Conservation (phyloP, 116 monocot species). For the Iris pallida region DNA sequence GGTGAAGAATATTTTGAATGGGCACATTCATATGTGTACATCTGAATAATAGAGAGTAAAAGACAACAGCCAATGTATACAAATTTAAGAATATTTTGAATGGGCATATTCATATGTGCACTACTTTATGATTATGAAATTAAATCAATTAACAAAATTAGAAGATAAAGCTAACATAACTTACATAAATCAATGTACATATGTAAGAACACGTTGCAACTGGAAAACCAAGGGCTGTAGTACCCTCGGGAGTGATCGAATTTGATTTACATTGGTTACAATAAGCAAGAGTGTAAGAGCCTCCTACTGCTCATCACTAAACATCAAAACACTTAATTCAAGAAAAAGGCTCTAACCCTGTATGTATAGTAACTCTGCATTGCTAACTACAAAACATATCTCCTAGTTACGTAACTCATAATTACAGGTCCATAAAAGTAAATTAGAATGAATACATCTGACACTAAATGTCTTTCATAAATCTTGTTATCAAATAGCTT, state of each 20-base stretch:
- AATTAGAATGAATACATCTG: too few relatives aligned
- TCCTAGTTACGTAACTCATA: too few relatives aligned
- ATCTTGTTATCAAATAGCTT: neutral
- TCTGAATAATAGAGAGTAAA: too few relatives aligned
- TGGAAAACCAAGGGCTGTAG: constrained; percentile 57
- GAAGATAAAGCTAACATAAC: constrained; percentile 5
- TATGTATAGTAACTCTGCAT: neutral
- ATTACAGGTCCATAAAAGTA: neutral
- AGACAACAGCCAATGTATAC: neutral
- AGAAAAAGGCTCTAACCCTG: neutral
- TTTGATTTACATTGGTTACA: constrained; percentile 89
- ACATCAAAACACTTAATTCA: too few relatives aligned
- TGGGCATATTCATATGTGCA: neutral
- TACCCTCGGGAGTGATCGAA: constrained; percentile 60
- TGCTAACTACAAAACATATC: neutral
- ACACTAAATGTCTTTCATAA: neutral
- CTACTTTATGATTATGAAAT: neutral
- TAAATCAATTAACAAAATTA: neutral
- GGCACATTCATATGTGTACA: too few relatives aligned
- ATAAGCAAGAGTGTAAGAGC: constrained; percentile 92
- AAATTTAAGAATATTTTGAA: neutral
- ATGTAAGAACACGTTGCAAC: constrained; percentile 66
- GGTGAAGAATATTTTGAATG: too few relatives aligned
- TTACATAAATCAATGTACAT: constrained; percentile 87
- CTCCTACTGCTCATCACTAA: constrained; percentile 54